A percentile compares a stretch with the other conserved stretches of the same genome.
Evolutionary conservation across 1,284 basidiomycete genomes (phyloP).

Genomic region (Pyrrhoderma noxium): DNA sequence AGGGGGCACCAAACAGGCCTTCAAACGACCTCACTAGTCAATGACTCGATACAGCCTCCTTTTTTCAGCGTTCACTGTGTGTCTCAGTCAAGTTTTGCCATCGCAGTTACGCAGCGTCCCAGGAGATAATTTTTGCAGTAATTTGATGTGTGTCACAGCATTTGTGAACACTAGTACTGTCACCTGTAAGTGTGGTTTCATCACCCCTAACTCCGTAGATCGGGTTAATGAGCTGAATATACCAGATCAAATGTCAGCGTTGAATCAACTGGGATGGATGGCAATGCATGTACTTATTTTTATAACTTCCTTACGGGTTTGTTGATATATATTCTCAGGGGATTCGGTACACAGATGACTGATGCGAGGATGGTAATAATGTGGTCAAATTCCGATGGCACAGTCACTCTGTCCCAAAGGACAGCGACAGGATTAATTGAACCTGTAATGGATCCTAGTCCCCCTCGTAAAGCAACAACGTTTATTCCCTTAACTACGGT

Average conservation of each 20-base stretch:
- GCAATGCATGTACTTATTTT: conserved; percentile 35
- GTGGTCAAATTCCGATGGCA: conserved; percentile 38
- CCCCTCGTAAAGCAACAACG: conserved; percentile 26
- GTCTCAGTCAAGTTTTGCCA: no score
- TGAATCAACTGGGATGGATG: conserved; percentile 45
- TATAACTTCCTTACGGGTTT: conserved; percentile 2
- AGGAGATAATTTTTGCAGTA: conserved; percentile 37
- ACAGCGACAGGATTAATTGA: conserved; percentile 36
- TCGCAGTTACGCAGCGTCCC: conserved; percentile 22
- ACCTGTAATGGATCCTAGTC: conserved; percentile 40
- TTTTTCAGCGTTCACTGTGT: no score
- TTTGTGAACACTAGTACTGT: conserved; percentile 34
- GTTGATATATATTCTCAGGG: conserved; percentile 31
- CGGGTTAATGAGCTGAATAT: not conserved
- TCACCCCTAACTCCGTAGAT: not conserved
- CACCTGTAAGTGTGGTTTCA: conserved; percentile 33
- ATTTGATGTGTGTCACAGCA: conserved; percentile 40
- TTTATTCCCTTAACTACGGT: conserved; percentile 20
- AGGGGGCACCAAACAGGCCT: no score
- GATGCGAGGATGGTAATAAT: conserved; percentile 34
- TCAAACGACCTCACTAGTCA: no score
- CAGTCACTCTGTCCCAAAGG: conserved; percentile 38
- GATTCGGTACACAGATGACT: conserved; percentile 48
- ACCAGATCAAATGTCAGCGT: conserved; percentile 40
- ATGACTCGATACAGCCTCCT: no score